Conservation (phyloP, 2,329 filamentous ascomycete species). For the Botryosphaeria agaves region DNA sequence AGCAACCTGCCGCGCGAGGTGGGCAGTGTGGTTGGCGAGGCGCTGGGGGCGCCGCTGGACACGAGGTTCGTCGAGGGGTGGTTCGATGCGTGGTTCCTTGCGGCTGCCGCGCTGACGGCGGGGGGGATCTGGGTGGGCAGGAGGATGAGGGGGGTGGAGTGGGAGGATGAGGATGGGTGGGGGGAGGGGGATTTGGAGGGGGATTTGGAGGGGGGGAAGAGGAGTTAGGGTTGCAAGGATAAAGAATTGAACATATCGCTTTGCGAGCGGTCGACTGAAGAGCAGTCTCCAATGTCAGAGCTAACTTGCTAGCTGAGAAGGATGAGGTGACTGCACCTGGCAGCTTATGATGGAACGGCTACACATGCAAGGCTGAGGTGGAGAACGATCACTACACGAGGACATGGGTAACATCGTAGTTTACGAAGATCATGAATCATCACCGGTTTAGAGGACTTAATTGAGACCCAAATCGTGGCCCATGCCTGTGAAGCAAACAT, state of each 20-base stretch:
- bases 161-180: constrained; percentile 22
- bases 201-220: constrained; percentile 56
- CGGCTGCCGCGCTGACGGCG: constrained; percentile 47
- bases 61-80: constrained; percentile 58
- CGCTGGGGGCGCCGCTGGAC: constrained; percentile 59
- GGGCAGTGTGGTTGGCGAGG: constrained; percentile 59
- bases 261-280: too few relatives aligned
- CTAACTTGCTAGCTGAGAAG: too few relatives aligned
- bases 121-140: constrained; percentile 58
- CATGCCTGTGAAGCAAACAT: too few relatives aligned
- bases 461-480: too few relatives aligned
- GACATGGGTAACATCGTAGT: too few relatives aligned
- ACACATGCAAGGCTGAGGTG: too few relatives aligned
- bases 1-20: constrained; percentile 66
- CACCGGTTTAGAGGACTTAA: too few relatives aligned
- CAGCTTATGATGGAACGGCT: too few relatives aligned
- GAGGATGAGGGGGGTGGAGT: constrained; percentile 31
- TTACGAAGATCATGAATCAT: too few relatives aligned
- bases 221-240: constrained; percentile 30
- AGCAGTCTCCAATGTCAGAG: too few relatives aligned
- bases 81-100: constrained; percentile 78
- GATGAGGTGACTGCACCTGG: too few relatives aligned
- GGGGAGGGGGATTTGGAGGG: constrained; percentile 41
- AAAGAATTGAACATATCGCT: background rate
- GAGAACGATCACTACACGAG: too few relatives aligned